phyloP scores from a whole-genome alignment of 2,329 filamentous ascomycete genomes.

The Penicillium verrucosum region DNA sequence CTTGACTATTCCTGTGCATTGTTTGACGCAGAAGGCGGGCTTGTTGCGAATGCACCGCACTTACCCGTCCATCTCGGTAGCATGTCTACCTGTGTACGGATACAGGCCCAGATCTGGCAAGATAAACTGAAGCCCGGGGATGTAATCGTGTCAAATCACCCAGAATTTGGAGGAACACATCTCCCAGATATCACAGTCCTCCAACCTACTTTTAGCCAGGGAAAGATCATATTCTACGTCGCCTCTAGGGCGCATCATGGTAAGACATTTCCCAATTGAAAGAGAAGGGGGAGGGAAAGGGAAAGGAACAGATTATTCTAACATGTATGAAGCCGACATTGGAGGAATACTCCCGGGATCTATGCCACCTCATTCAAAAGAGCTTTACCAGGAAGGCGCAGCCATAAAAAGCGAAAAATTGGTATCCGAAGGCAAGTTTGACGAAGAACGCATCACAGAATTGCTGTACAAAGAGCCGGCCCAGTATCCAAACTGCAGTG shows the following conservation, averaged over 20 bases:
- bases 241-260: conserved; percentile 70
- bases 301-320: background rate
- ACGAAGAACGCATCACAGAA: conserved; percentile 68
- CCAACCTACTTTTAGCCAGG: conserved; percentile 71
- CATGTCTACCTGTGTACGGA: conserved; percentile 74
- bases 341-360: conserved; percentile 73
- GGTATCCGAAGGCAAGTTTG: conserved; percentile 52
- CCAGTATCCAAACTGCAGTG: conserved; percentile 67
- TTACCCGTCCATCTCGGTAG: conserved; percentile 74
- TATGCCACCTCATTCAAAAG: conserved; percentile 70
- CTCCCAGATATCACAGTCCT: conserved; percentile 75
- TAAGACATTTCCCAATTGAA: conserved; percentile 36
- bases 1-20: conserved; percentile 79
- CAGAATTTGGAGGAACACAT: conserved; percentile 79
- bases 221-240: conserved; percentile 74
- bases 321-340: conserved; percentile 49
- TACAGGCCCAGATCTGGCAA: conserved; percentile 71
- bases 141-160: conserved; percentile 75
- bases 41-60: conserved; percentile 68
- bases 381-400: conserved; percentile 63
- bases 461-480: conserved; percentile 68
- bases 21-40: conserved; percentile 68
- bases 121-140: conserved; percentile 71
- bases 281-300: background rate
- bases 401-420: conserved; percentile 58